phyloP scores from a whole-genome alignment of 176 grass and related monocot species.

The Zea luxurians region DNA sequence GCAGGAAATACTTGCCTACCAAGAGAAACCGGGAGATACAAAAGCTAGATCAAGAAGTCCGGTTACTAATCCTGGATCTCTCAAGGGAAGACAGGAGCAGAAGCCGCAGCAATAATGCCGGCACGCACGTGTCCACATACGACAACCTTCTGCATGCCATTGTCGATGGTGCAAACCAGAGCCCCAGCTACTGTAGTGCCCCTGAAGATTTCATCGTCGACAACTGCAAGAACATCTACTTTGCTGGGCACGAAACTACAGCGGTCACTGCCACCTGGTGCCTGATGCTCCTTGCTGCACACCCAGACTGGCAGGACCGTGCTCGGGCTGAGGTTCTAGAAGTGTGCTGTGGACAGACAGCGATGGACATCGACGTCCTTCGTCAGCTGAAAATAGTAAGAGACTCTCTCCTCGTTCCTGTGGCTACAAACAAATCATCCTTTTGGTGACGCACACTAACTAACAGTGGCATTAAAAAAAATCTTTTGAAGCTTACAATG shows the following conservation, averaged over 20 bases:
- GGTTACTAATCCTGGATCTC: constrained; percentile 41
- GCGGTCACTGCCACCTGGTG: constrained; percentile 51
- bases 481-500: constrained; percentile 54
- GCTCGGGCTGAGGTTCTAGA: constrained; percentile 37
- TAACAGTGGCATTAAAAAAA: background rate
- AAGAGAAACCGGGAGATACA: constrained; percentile 21
- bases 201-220: constrained; percentile 49
- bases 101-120: background rate
- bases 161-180: background rate
- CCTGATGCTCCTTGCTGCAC: constrained; percentile 51
- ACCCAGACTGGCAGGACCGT: constrained; percentile 54
- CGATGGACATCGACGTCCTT: constrained; percentile 28
- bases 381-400: constrained; percentile 53
- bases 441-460: background rate
- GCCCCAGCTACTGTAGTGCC: background rate
- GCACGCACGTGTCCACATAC: background rate
- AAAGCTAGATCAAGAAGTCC: constrained; percentile 39
- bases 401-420: background rate
- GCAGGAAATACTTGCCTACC: constrained; percentile 4
- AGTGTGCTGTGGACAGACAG: constrained; percentile 5
- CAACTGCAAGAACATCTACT: constrained; percentile 69
- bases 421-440: background rate
- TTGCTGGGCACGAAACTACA: constrained; percentile 56
- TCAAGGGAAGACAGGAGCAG: constrained; percentile 30
- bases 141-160: constrained; percentile 36